phyloP scores from a whole-genome alignment of 2,329 filamentous ascomycete genomes.

The Leptographium procerum region DNA sequence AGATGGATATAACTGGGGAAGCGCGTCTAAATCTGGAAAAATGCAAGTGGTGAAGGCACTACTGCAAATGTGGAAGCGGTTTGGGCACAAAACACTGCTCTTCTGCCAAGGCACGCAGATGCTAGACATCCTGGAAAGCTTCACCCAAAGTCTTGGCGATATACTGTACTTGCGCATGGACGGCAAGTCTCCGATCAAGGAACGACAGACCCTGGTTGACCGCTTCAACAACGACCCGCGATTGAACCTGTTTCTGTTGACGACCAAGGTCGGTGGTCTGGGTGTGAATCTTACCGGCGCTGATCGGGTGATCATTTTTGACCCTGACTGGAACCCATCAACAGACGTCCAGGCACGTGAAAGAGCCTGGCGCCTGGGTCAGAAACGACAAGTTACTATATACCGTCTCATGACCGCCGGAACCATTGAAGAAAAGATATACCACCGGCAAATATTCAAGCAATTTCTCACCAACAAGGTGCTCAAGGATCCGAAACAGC shows the following conservation, averaged over 20 bases:
- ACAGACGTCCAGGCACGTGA: constrained; percentile 93
- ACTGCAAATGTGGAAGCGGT: constrained; percentile 76
- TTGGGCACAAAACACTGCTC: constrained; percentile 83
- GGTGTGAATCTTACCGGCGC: constrained; percentile 93
- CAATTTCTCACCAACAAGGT: constrained; percentile 97
- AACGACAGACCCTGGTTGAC: constrained; percentile 82
- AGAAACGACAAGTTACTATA: constrained; percentile 90
- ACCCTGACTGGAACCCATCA: constrained; percentile 97
- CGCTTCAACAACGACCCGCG: constrained; percentile 75
- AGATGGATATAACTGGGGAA: constrained; percentile 65
- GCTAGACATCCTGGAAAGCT: constrained; percentile 85
- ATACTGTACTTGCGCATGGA: constrained; percentile 86
- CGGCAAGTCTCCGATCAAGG: constrained; percentile 77
- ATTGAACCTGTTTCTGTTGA: constrained; percentile 82
- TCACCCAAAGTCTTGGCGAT: constrained; percentile 54
- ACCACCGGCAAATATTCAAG: constrained; percentile 97
- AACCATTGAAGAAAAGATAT: constrained; percentile 98
- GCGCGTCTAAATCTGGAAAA: constrained; percentile 73
- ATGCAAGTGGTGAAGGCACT: constrained; percentile 89
- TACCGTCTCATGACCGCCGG: constrained; percentile 97
- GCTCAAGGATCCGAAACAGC: constrained; percentile 83
- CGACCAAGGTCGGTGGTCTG: constrained; percentile 88
- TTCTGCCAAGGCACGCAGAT: constrained; percentile 93
- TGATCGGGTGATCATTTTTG: constrained; percentile 93
- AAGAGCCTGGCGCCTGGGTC: constrained; percentile 87